These are phyloP conservation scores for Canavalia ensiformis DNA, from an alignment of 306 rosid species.

Conservation along the genomic window DNA sequence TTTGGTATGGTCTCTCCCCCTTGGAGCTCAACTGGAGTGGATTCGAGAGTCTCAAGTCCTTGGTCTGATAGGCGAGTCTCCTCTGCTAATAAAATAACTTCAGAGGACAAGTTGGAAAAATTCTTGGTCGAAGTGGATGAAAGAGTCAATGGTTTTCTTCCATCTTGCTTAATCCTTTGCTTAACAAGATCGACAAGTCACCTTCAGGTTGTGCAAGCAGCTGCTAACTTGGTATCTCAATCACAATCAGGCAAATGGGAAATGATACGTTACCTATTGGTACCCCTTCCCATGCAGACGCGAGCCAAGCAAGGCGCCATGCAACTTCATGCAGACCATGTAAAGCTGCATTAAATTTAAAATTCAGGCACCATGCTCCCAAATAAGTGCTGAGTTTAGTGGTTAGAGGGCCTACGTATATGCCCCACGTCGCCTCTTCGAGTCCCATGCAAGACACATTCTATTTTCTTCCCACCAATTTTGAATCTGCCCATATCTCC, in stretches of 20 bases:
- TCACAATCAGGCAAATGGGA: constrained; percentile 80
- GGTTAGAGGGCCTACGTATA: no score
- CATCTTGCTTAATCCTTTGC: constrained; percentile 78
- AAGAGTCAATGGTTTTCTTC: constrained; percentile 85
- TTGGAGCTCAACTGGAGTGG: constrained; percentile 63
- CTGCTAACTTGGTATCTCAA: constrained; percentile 84
- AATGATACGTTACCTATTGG: constrained; percentile 64
- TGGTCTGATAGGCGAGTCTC: constrained; percentile 81
- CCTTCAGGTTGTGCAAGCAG: constrained; percentile 83
- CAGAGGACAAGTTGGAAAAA: constrained; percentile 86
- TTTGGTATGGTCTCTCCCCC: constrained; percentile 57
- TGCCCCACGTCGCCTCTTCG: no score
- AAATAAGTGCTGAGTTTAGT: no score
- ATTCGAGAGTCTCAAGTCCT: constrained; percentile 67
- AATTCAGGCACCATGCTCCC: no score
- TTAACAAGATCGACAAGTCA: constrained; percentile 84
- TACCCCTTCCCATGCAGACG: constrained; percentile 35
- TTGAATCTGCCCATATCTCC: no score
- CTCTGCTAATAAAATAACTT: constrained; percentile 74
- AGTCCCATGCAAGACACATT: no score
- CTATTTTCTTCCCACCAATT: no score
- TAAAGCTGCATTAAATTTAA: no score
- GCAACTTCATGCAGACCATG: no score
- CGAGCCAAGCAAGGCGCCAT: no score
- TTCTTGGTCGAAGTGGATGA: constrained; percentile 85